These are phyloP conservation scores for Blakeslea trispora DNA, from an alignment of 371 early-diverging fungal genomes.

Conservation along the genomic window DNA sequence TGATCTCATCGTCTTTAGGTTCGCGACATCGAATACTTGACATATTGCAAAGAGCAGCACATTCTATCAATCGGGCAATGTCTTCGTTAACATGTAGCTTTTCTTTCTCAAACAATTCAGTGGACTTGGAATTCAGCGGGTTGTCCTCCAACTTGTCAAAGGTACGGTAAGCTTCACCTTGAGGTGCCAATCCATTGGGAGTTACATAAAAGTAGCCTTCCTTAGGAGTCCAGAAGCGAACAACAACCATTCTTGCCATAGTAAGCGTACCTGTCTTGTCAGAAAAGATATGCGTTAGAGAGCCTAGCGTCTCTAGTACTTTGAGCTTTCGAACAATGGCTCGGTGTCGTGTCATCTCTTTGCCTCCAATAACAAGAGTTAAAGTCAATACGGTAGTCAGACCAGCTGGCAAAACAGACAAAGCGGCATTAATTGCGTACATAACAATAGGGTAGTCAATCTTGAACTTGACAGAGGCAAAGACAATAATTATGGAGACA, in stretches of 20 bases:
- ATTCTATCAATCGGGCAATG: constrained; percentile 25
- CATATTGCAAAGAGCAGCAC: constrained; percentile 62
- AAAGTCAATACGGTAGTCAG: constrained; percentile 86
- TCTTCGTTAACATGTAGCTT: not conserved
- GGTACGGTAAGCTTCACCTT: constrained; percentile 57
- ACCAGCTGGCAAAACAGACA: constrained; percentile 94
- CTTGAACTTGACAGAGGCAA: constrained; percentile 33
- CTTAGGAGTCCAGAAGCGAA: constrained; percentile 65
- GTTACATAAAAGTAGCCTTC: constrained; percentile 62
- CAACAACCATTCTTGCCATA: constrained; percentile 36
- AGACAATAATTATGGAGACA: constrained; percentile 50
- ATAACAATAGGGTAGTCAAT: constrained; percentile 31
- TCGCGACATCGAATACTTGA: constrained; percentile 43
- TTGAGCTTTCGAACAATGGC: constrained; percentile 46
- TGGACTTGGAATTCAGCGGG: not conserved
- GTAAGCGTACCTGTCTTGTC: constrained; percentile 77
- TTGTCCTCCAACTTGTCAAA: not conserved
- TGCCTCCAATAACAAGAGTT: constrained; percentile 82
- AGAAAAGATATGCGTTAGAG: constrained; percentile 88
- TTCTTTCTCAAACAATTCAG: not conserved
- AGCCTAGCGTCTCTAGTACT: constrained; percentile 81
- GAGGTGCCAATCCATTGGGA: constrained; percentile 63
- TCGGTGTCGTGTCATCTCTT: constrained; percentile 79
- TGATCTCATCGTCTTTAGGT: not conserved
- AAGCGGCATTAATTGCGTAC: constrained; percentile 61